Base-by-base conservation (phyloP, 31 red algal species). In the Asparagopsis taxiformis region DNA sequence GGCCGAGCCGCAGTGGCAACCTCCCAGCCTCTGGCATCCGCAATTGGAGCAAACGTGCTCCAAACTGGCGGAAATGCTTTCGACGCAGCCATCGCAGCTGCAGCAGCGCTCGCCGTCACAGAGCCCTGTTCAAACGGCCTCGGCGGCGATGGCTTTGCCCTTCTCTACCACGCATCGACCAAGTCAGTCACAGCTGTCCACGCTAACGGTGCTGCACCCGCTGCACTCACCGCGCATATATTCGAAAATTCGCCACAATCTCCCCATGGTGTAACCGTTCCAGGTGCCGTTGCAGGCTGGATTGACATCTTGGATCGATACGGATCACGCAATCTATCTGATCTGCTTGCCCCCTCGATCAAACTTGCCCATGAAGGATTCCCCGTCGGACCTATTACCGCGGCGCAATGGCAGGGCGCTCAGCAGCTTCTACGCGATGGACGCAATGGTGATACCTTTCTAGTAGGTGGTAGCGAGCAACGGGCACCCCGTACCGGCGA, bases 121-220 rank as follows among this genome's bases (percentile, higher is more conserved):
- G 94, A 98, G 77, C 94, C 94, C 46, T 80, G 75, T 60, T 86
- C 79, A 36, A 98, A 86, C 24, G 94, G 94, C 20, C 39, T 98
- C 15, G 94, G 94, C 37, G 89, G 94, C 22, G 94, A 98, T 37
- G 72, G 65, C 11, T 89, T 98, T 35, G 72, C 76, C 0, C 69
- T 98, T n/a, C 71, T 70, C 55, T 84, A 90, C 41, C 36, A 57
- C 30, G 87, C 68, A 3, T 34, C 46, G 22, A 48, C 34, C 24
- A 17, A 46, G n/a, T 55, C 29, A 29, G 84, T 92, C 49, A 54
- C 63, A 0, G 89, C 94, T 25, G 50, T 98, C 8, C 62, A 83
- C n/a, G 94, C 90, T 19, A 60, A 59, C 11, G 94, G 94, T 21
- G 43, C 56, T 20, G 38, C 88, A 11, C 94, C 94, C 8, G 77